Evolutionary conservation across 306 rosid species (phyloP).

Genomic region (Vigna angularis): DNA sequence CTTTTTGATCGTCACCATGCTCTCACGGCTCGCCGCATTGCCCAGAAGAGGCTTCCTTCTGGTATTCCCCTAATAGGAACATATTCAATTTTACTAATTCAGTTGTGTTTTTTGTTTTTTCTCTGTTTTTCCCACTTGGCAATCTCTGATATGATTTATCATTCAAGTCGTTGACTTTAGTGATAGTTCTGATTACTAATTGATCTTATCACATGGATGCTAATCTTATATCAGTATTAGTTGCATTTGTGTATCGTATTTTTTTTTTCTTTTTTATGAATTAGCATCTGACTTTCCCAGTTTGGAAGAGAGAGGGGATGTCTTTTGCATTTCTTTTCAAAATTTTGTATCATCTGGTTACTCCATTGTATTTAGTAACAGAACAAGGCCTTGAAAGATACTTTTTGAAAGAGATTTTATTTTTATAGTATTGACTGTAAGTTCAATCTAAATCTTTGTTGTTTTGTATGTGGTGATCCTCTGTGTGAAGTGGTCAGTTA

Average conservation of each 20-base stretch:
- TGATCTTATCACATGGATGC: slow-evolving; percentile 24
- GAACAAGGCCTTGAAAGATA: neutral
- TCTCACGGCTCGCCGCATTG: slow-evolving; percentile 58
- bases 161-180: slow-evolving; percentile 8
- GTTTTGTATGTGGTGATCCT: slow-evolving; percentile 20
- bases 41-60: slow-evolving; percentile 74
- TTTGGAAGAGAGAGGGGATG: neutral
- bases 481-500: slow-evolving; percentile 21
- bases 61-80: slow-evolving; percentile 48
- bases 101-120: neutral
- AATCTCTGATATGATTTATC: slow-evolving; percentile 2
- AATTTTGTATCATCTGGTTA: neutral
- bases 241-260: slow-evolving; percentile 14
- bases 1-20: slow-evolving; percentile 78
- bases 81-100: slow-evolving; percentile 15
- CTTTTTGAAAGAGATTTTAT: neutral
- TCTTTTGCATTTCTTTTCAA: neutral
- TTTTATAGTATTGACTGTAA: neutral
- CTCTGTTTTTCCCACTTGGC: neutral
- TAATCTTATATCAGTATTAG: slow-evolving; percentile 16
- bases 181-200: neutral
- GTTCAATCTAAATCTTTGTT: slow-evolving; percentile 17
- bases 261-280: neutral
- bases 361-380: neutral
- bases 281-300: neutral